Evolutionary conservation across 345 rosid genomes (phyloP), one percentile per base, ranked within the genome.

Genomic region (Hibiscus mutabilis): DNA sequence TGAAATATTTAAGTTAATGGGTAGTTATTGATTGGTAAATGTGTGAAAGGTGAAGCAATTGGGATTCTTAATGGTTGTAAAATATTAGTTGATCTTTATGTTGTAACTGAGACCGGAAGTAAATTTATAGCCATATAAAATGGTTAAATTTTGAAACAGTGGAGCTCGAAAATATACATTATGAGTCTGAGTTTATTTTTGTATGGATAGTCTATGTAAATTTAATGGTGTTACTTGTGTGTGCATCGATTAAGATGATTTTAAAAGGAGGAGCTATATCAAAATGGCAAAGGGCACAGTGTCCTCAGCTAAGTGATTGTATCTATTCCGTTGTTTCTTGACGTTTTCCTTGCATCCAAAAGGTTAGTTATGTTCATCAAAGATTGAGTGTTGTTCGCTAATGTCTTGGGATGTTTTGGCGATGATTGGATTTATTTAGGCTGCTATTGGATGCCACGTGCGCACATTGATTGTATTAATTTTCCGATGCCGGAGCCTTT

Each of bases 261-360:
- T 89, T 81, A 97, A 88, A 69, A 81, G 97, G 77, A 67, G 85
- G 78, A 86, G 90, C 78, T 90, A 83, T 72, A 73, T 87, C 91
- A 90, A 86, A 77, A 74, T 81, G 69, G 55, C 94, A 92, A 73
- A 80, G 84, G 49, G 96, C 94, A 63, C 74, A 75, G 13, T 87
- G 87, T 71, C 93, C 97, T 49, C 77, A 80, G 77, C 90, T 95
- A 52, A 82, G 88, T n/a, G 86, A 89, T 65, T 95, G 86, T 66
- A 90, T 90, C 57, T 89, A 83, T 73, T 84, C 85, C 46, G 71
- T 96, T 67, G 77, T 89, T 75, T 61, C 77, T 42, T 83, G 88
- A 14, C 0, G 14, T 42, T 79, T 79, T 57, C 91, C 91, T 70
- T 90, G 84, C 70, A 77, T 92, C 47, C 70, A 76, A 73, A 87